Base-by-base conservation (phyloP, 257 asterid species). In the Ilex asprella region DNA sequence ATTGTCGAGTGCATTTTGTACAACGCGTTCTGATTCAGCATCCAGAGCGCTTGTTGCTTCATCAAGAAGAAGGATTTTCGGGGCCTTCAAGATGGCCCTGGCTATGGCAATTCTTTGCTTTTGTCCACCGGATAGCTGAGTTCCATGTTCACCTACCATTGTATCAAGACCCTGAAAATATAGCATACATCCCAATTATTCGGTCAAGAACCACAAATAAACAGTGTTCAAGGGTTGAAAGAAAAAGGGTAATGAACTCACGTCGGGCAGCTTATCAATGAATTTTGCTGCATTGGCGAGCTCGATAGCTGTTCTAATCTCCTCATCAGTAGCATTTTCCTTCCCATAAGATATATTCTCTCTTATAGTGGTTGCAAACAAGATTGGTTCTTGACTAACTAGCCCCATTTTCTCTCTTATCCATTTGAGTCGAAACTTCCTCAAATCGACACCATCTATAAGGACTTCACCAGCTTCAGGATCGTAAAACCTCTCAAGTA, bases 41-140 rank as follows among this genome's bases (percentile, higher is more conserved):
- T 89, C 97, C 56, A 89, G 67, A 49, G 96, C 96, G 56, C 96
- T 89, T 13, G 96, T 88, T 6, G 96, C 96, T 81, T 88, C 96
- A 70, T 89, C 96, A 2, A 89, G 93, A 55, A 89, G 95, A 39
- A 89, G 93, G 64, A 89, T 80, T 70, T 68, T 89, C 1, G 96
- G 96, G 41, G 84, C 73, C 75, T 82, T 89, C 47, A 89, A 65
- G 69, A 89, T 86, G 29, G 96, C 96, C 35, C 95, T 75, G 8
- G 96, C 95, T 64, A 89, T 89, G 21, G 95, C 95, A 10, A 89
- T 66, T 65, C 96, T 68, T 64, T 89, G 96, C 76, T 89, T 89
- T 65, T 89, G 96, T 47, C 96, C 96, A 1, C 97, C 97, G 0
- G 95, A 89, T 41, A 89, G 80, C 58, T 81, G 89, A 54, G 95